These are phyloP conservation scores for Cynanchum wilfordii DNA, from an alignment of 257 asterid genomes.

Conservation along the genomic window DNA sequence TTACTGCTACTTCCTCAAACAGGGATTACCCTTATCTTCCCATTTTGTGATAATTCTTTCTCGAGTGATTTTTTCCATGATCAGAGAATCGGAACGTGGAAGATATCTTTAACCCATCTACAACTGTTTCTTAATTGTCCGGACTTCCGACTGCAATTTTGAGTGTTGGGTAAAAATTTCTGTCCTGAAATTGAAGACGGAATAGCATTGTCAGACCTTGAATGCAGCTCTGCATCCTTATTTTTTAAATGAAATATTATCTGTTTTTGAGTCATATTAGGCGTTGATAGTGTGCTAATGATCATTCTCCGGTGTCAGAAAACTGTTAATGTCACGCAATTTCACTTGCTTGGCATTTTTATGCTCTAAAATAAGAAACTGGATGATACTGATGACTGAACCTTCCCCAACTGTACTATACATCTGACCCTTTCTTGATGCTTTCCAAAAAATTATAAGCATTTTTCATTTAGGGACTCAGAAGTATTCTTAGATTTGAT, in stretches of 20 bases:
- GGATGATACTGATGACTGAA: background rate
- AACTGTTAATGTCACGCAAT: background rate
- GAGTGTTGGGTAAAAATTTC: constrained; percentile 7
- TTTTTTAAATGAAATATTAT: no score
- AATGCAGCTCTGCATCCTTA: background rate
- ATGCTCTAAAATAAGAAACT: background rate
- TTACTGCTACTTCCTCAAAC: background rate
- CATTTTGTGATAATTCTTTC: background rate
- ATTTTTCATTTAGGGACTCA: background rate
- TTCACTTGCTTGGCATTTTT: background rate
- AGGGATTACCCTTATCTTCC: background rate
- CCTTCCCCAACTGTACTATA: background rate
- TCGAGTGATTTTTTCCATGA: background rate
- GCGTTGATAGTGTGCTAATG: background rate
- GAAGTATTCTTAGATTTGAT: background rate
- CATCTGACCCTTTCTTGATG: background rate
- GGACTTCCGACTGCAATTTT: constrained; percentile 1
- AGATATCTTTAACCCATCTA: background rate
- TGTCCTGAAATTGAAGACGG: constrained; percentile 5
- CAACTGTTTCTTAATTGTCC: background rate
- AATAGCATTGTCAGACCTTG: background rate
- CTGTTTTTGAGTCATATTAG: background rate
- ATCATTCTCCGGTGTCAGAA: background rate
- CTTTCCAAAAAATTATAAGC: background rate
- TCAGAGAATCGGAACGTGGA: constrained; percentile 8